Conservation (phyloP, 2,329 filamentous ascomycete species). For the Pseudocercospora fuligena region DNA sequence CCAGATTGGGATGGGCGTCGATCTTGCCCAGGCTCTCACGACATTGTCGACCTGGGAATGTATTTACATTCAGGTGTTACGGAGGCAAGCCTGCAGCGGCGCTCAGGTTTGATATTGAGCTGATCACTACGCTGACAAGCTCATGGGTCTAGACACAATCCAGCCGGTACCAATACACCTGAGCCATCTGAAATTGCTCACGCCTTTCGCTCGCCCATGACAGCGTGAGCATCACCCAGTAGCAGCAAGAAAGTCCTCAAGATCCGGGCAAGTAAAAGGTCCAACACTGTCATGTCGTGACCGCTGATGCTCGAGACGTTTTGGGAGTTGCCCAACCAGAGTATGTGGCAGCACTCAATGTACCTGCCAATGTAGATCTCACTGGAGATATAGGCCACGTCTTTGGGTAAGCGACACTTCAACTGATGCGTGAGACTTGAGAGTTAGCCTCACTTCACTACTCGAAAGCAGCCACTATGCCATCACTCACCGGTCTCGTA, state of each 20-base stretch:
- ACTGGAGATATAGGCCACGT: background rate
- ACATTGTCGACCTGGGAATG: background rate
- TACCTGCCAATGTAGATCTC: background rate
- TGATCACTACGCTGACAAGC: background rate
- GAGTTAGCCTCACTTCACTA: too few species aligned
- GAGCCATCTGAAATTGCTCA: slow-evolving; percentile 43
- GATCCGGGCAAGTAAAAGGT: slow-evolving; percentile 18
- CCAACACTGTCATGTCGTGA: slow-evolving; percentile 19
- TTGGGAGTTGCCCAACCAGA: slow-evolving; percentile 21
- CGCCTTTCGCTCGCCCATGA: slow-evolving; percentile 38
- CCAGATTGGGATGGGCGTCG: too few species aligned
- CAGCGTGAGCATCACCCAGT: background rate
- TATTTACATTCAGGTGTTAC: background rate
- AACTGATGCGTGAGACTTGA: background rate
- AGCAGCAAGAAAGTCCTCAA: slow-evolving; percentile 3
- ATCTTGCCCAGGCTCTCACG: too few species aligned
- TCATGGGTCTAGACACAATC: background rate
- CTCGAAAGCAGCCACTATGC: too few species aligned
- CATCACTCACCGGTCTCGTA: too few species aligned
- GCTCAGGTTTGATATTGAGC: background rate
- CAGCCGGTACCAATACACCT: background rate
- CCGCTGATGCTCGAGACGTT: slow-evolving; percentile 12
- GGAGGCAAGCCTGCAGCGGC: background rate
- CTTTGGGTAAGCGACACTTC: too few species aligned
- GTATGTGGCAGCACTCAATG: slow-evolving; percentile 3